Base-by-base conservation (phyloP, 345 rosid genomes). In the Citrus sp. region DNA sequence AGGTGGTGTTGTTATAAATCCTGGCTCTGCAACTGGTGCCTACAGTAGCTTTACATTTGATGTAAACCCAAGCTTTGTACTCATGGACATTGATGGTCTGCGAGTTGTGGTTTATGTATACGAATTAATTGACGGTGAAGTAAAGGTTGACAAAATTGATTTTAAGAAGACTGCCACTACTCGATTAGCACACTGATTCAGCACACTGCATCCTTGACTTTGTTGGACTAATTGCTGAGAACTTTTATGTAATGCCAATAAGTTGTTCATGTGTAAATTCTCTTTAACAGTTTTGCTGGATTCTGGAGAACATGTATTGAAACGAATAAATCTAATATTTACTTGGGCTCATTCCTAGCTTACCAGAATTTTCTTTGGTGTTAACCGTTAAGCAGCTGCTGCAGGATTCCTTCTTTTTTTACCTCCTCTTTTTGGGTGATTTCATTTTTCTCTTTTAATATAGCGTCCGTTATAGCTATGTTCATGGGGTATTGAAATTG, bases 21-120 rank as follows among this genome's bases (percentile, higher is more conserved):
- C 88, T 4, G 88, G 88, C 4, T 85, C 88, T 18, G 86, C 88
- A 10, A 85, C 88, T 6, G 88, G 88, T 76, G 88, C 88, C 65
- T 83, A 78, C 75, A 85, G 88, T 79, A 80, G 80, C 78, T 32
- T 85, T 51, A 85, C 84, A 58, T 83, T 78, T 22, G 88, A 85
- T 37, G 88, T 76, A 16, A 85, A 83, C 61, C 88, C 88, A 25
- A 83, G 86, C 80, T 85, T 83, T 64, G 84, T 85, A 56, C 88
- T 85, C 62, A 83, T 85, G 88, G 88, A 85, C 80, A 83, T 85
- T 0, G 88, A 85, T 73, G 86, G 86, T 70, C 54, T 81, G 32
- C 88, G 88, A 16, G 86, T 85, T 0, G 86, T 85, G 59, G 88
- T 85, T 6, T 85, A 85, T 42, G 86, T 80, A 25, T 83, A 80